Base-by-base conservation (phyloP, 805 yeast genomes). In the Sporopachydermia lactativora region DNA sequence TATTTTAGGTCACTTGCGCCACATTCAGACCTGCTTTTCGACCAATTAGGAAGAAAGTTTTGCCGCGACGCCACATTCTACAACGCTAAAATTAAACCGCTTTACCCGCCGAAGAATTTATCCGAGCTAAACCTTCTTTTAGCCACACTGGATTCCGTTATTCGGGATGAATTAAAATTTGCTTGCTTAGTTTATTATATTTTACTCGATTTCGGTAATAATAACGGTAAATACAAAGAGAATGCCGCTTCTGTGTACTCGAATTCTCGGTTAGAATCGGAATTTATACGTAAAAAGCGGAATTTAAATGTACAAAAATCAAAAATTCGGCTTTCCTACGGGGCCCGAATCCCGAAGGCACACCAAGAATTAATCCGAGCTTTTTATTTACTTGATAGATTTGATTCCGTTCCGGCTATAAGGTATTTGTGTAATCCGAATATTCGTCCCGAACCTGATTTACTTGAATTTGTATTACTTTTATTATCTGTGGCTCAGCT, bases 341-440 rank as follows among this genome's bases (percentile, higher is more conserved):
- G 31, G n/a, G 31, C 31, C 8, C 8, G 31, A 24, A 8, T 24
- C 8, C 31, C 31, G n/a, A 24, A 24, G 31, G 31, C 31, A 8
- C 31, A 24, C n/a, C 31, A 24, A 24, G 31, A 24, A n/a, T n/a
- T 24, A n/a, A 24, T 24, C n/a, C 8, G n/a, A 24, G 8, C 31
- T 8, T 24, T 24, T n/a, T 24, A 24, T 24, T n/a, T 24, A n/a
- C 31, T 24, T 24, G 31, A 24, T n/a, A 24, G 31, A 24, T 24
- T 24, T 24, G 31, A 24, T n/a, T 8, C n/a, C n/a, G n/a, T 24
- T 8, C n/a, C 31, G n/a, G 31, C 13, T 8, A 8, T 24, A 24
- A 24, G 31, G n/a, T 24, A 24, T 24, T 24, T 24, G 31, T 24
- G 31, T 24, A 24, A 24, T 24, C 31, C 31, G 31, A 24, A 24